Percentiles rank a stretch among this genome's conserved stretches.
phyloP scores from a whole-genome alignment of 2,329 filamentous ascomycete genomes.

The Colletotrichum destructivum region DNA sequence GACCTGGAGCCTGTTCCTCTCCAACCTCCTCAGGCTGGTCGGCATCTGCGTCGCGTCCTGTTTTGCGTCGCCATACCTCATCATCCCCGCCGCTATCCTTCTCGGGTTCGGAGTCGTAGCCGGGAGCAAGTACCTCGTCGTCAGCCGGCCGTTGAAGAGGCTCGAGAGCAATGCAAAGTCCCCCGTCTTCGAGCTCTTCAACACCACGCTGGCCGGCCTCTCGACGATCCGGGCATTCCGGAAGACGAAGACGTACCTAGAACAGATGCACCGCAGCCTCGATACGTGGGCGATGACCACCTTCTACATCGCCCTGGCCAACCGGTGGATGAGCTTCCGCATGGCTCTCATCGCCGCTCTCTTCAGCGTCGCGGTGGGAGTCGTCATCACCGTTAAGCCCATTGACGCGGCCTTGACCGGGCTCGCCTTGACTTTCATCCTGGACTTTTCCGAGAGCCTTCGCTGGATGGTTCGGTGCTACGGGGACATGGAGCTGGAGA shows the following conservation, averaged over 20 bases:
- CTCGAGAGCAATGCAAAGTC: constrained; percentile 84
- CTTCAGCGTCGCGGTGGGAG: constrained; percentile 77
- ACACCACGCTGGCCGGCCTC: constrained; percentile 79
- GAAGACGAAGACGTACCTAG: constrained; percentile 76
- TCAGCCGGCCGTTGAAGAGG: constrained; percentile 81
- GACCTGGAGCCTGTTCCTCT: constrained; percentile 72
- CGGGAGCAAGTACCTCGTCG: constrained; percentile 76
- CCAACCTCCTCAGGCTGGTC: constrained; percentile 70
- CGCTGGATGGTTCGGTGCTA: constrained; percentile 79
- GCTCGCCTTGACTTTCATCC: constrained; percentile 81
- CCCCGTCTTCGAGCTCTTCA: constrained; percentile 86
- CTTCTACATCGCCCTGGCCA: constrained; percentile 80
- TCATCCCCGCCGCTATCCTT: constrained; percentile 73
- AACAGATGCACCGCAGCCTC: constrained; percentile 78
- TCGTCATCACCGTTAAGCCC: constrained; percentile 73
- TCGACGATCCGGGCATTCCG: constrained; percentile 83
- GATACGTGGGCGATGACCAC: constrained; percentile 78
- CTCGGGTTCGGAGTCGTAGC: constrained; percentile 62
- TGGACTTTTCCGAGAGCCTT: constrained; percentile 77
- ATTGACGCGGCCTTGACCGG: constrained; percentile 81
- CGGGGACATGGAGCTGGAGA: constrained; percentile 80
- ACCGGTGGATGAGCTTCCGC: constrained; percentile 83
- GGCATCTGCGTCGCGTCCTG: constrained; percentile 78
- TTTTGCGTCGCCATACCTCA: constrained; percentile 77
- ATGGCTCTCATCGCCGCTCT: constrained; percentile 79